These are phyloP conservation scores for Leccinum pseudoinsigne DNA, from an alignment of 1,284 basidiomycete species.

Conservation along the genomic window DNA sequence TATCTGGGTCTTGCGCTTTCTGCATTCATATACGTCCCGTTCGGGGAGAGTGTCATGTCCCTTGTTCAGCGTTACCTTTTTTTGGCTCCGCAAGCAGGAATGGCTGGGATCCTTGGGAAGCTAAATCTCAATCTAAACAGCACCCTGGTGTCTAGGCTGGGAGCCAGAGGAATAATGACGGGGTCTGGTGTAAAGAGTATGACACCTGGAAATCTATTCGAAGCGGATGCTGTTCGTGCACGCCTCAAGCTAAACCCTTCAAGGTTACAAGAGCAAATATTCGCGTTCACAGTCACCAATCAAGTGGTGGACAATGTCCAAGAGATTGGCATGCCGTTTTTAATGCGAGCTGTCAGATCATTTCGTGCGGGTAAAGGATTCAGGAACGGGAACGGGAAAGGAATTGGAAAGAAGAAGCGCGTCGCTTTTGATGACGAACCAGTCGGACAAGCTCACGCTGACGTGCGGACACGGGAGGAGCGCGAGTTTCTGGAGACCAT, in stretches of 20 bases:
- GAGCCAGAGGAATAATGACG: too few species aligned
- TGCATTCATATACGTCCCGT: constrained; percentile 91
- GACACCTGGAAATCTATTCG: too few species aligned
- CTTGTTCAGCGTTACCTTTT: constrained; percentile 49
- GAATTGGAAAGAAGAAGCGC: constrained; percentile 55
- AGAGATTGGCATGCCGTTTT: too few species aligned
- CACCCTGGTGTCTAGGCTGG: constrained; percentile 14
- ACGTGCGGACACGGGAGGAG: constrained; percentile 60
- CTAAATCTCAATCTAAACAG: constrained; percentile 28
- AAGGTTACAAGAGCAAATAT: too few species aligned
- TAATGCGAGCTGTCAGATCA: too few species aligned
- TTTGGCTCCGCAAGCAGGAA: constrained; percentile 22
- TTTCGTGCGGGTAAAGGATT: too few species aligned
- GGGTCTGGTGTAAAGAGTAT: too few species aligned
- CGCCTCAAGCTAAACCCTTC: too few species aligned
- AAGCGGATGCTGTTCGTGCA: too few species aligned
- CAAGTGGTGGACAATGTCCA: too few species aligned
- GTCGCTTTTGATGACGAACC: constrained; percentile 72
- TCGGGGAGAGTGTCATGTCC: constrained; percentile 58
- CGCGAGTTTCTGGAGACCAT: constrained; percentile 76
- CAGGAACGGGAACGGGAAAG: constrained; percentile 15
- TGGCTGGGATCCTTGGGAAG: constrained; percentile 20
- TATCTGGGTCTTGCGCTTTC: constrained; percentile 85
- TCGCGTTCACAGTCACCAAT: too few species aligned
- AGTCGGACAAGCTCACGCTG: constrained; percentile 39